Evolutionary conservation across 1,139 yeast genomes (phyloP), one percentile per base, ranked within the genome.

Genomic region (Hyphopichia buzzinii): DNA sequence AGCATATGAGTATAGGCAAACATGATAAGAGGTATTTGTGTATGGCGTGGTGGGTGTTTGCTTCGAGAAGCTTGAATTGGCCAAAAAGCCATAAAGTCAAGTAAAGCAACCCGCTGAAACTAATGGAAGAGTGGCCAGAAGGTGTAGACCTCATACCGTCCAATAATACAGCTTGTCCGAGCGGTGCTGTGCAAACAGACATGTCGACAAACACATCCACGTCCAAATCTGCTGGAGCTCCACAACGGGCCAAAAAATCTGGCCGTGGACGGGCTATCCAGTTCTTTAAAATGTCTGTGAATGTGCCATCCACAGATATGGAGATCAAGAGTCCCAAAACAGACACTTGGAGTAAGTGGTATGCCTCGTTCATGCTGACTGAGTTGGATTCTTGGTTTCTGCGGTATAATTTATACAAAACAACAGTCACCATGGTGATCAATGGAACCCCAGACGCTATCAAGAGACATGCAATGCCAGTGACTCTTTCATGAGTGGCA

Each of bases 321-420:
- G 84, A 63, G 8, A 81, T 59, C 14, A 61, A 55, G 13, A 81
- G 60, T 1, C 86, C 86, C 24, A 81, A 47, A 0, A 77, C 37
- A 1, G 83, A 72, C 8, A 76, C 55, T 51, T 77, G 80, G 17
- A 33, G 8, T 17, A 33, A 29, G 25, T 33, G 36, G 8, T 22
- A n/a, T 23, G 27, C 14, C 17, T 33, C 21, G 15, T 19, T 14
- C 23, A 38, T 8, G 15, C 30, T 24, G 12, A 28, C 34, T 13
- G 31, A 12, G 15, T 26, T 22, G 23, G 7, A 17, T 4, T 12
- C 8, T 12, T 23, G 14, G n/a, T 15, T 23, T 13, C 6, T 15
- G 7, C 12, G 15, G 6, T 10, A 3, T 5, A 15, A 24, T 16
- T 17, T 28, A n/a, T 12, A 13, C 5, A 22, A 28, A 3, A 29